Conservation (phyloP, 805 yeast species). For the Ogataea trehaloabstinens region DNA sequence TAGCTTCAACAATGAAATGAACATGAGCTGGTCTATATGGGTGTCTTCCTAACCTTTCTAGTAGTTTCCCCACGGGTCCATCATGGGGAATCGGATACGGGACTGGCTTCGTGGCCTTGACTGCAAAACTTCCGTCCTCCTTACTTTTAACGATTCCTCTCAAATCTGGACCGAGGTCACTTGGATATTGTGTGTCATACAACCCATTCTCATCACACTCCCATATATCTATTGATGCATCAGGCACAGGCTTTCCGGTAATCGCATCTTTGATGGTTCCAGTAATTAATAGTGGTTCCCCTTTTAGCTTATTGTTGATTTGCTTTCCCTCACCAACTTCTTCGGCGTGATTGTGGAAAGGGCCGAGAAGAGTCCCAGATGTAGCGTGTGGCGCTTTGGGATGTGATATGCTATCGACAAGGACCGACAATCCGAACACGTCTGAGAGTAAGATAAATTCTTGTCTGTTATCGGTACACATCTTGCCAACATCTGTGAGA, state of each 20-base stretch:
- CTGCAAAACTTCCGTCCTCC: constrained; percentile 3
- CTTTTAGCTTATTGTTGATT: constrained; percentile 3
- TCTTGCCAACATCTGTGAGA: constrained; percentile 9
- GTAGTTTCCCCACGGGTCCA: constrained; percentile 9
- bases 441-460: constrained; percentile 9
- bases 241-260: constrained; percentile 5
- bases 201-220: constrained; percentile 12
- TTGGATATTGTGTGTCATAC: constrained; percentile 9
- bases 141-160: constrained; percentile 7
- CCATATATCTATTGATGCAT: constrained; percentile 8
- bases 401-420: constrained; percentile 10
- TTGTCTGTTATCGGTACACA: constrained; percentile 10
- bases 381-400: constrained; percentile 8
- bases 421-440: constrained; percentile 7
- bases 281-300: constrained; percentile 7
- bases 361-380: constrained; percentile 8
- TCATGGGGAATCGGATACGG: constrained; percentile 12
- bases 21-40: constrained; percentile 10
- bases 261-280: constrained; percentile 5
- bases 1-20: constrained; percentile 8
- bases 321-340: constrained; percentile 4
- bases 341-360: constrained; percentile 10
- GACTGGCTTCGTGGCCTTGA: constrained; percentile 10
- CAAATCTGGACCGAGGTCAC: constrained; percentile 7
- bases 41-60: constrained; percentile 8